phyloP scores from a whole-genome alignment of 2,329 filamentous ascomycete genomes.

The Fusarium sp. region DNA sequence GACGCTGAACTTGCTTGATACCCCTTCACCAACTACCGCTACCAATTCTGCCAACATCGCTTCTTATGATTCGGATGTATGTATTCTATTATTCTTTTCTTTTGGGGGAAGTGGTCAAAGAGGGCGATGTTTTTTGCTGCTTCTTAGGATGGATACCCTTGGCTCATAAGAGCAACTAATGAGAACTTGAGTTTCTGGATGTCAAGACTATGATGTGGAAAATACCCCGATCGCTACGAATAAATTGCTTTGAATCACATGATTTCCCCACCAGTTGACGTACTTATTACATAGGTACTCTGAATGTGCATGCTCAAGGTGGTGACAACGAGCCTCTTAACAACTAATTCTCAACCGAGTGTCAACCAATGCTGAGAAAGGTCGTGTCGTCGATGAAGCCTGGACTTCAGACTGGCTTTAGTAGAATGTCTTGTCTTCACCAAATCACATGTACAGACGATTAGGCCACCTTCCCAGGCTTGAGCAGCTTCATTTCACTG shows the following conservation, averaged over 20 bases:
- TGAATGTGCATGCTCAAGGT: too few relatives aligned
- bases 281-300: not conserved
- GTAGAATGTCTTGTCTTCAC: too few relatives aligned
- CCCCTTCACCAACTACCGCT: constrained; percentile 19
- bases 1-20: constrained; percentile 31
- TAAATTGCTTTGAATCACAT: constrained; percentile 8
- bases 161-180: constrained; percentile 30
- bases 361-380: too few relatives aligned
- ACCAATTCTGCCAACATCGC: not conserved
- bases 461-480: not conserved
- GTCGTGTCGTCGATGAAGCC: too few relatives aligned
- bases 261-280: not conserved
- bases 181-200: constrained; percentile 17
- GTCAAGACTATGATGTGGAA: constrained; percentile 16
- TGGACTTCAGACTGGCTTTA: too few relatives aligned
- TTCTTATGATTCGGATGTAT: constrained; percentile 25
- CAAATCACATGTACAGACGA: too few relatives aligned
- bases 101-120: not conserved
- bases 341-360: too few relatives aligned
- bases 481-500: not conserved
- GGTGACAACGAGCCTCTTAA: too few relatives aligned
- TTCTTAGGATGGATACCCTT: constrained; percentile 32
- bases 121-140: constrained; percentile 1
- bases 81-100: constrained; percentile 26
- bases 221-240: constrained; percentile 41